phyloP scores from a whole-genome alignment of 2,329 filamentous ascomycete species.

The Fusarium paranaense region DNA sequence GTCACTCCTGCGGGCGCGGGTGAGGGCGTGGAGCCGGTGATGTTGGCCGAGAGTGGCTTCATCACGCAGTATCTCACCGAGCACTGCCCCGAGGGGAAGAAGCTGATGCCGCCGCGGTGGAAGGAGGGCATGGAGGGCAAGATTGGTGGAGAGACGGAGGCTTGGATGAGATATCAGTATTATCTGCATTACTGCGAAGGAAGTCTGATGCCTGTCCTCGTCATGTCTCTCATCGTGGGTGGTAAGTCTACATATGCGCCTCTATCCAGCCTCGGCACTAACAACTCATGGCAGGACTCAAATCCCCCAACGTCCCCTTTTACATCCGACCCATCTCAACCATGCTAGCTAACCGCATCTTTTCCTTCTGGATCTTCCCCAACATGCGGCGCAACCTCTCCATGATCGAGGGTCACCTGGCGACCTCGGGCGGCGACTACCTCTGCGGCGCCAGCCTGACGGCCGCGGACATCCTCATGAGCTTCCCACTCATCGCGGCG shows the following conservation, averaged over 20 bases:
- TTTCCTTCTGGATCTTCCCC: constrained; percentile 57
- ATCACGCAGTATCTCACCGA: constrained; percentile 88
- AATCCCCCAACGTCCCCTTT: constrained; percentile 61
- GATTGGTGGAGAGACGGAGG: constrained; percentile 70
- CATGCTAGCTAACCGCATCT: constrained; percentile 56
- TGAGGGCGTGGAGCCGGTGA: constrained; percentile 56
- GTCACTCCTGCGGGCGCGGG: constrained; percentile 60
- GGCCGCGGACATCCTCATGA: constrained; percentile 65
- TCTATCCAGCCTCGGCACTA: background rate
- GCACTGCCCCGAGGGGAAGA: constrained; percentile 60
- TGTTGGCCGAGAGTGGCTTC: constrained; percentile 84
- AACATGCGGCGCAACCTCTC: constrained; percentile 60
- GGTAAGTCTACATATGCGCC: constrained; percentile 50
- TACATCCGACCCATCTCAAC: constrained; percentile 64
- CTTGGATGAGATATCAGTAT: constrained; percentile 71
- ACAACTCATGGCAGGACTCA: constrained; percentile 52
- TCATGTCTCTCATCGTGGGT: constrained; percentile 71
- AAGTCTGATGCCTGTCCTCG: constrained; percentile 78
- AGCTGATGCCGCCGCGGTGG: constrained; percentile 65
- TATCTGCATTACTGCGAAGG: constrained; percentile 89
- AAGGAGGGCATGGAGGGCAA: constrained; percentile 68
- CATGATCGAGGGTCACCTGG: constrained; percentile 63
- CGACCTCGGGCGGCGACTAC: constrained; percentile 58
- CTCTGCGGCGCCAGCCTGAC: constrained; percentile 63
- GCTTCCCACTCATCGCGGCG: constrained; percentile 62